phyloP scores from a whole-genome alignment of 192 early-diverging fungal species.

The Chytriomyces sp. region DNA sequence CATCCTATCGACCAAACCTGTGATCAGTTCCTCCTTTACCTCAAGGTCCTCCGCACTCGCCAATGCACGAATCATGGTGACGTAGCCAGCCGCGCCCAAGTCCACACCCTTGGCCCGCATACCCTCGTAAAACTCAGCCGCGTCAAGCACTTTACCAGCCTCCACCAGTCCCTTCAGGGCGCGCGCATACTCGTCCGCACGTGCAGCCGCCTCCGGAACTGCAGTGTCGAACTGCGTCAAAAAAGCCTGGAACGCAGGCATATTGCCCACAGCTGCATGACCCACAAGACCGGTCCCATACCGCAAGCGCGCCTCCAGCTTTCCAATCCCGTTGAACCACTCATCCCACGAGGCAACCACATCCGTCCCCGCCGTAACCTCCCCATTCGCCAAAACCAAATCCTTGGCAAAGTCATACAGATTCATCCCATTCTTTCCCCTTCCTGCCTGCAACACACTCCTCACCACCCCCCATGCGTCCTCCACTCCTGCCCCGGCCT shows the following conservation, averaged over 20 bases:
- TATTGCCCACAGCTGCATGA: background rate
- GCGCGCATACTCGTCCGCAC: background rate
- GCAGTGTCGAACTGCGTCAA: slow-evolving; percentile 3
- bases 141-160: slow-evolving; percentile 1
- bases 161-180: background rate
- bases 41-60: background rate
- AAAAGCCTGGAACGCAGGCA: background rate
- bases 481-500: background rate
- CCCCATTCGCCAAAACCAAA: background rate
- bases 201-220: background rate
- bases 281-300: slow-evolving; percentile 7
- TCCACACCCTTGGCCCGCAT: background rate
- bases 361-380: background rate
- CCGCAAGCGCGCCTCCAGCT: background rate
- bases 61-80: background rate
- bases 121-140: slow-evolving; percentile 13
- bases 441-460: background rate
- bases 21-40: background rate
- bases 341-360: background rate
- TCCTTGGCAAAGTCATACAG: background rate
- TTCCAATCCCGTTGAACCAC: slow-evolving; percentile 19
- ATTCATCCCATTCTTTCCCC: background rate
- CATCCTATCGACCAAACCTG: slow-evolving; percentile 13
- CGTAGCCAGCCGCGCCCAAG: background rate
- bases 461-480: slow-evolving; percentile 11